These are phyloP conservation scores for Pichia sp. DNA, from an alignment of 1,139 yeast genomes.

Conservation along the genomic window DNA sequence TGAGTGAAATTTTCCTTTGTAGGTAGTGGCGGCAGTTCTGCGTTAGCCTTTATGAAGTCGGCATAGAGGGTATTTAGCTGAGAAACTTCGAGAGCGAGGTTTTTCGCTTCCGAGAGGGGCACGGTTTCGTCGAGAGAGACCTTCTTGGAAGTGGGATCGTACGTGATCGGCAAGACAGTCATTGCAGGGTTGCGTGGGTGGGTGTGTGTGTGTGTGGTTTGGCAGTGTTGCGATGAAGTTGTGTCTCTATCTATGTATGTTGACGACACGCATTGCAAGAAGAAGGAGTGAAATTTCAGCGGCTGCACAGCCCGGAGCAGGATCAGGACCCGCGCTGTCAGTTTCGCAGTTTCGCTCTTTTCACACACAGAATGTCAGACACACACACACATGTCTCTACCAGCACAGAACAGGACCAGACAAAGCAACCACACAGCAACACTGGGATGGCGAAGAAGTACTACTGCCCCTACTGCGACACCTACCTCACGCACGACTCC, in stretches of 20 bases:
- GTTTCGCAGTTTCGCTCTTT: too few relatives aligned
- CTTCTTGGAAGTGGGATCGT: slow-evolving; percentile 26
- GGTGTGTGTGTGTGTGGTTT: too few relatives aligned
- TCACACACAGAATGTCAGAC: too few relatives aligned
- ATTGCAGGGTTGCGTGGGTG: too few relatives aligned
- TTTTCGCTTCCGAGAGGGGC: slow-evolving; percentile 22
- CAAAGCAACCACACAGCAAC: too few relatives aligned
- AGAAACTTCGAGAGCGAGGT: slow-evolving; percentile 41
- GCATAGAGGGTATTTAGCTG: slow-evolving; percentile 59
- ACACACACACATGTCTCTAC: slow-evolving; percentile 40
- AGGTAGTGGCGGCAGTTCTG: slow-evolving; percentile 69
- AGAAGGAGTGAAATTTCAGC: not conserved
- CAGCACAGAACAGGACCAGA: too few relatives aligned
- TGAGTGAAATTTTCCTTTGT: slow-evolving; percentile 44
- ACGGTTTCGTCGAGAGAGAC: slow-evolving; percentile 20
- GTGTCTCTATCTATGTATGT: too few relatives aligned
- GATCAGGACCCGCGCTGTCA: not conserved
- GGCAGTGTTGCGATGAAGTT: too few relatives aligned
- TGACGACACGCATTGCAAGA: too few relatives aligned
- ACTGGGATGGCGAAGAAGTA: too few relatives aligned
- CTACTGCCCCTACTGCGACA: slow-evolving; percentile 82
- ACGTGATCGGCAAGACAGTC: slow-evolving; percentile 24
- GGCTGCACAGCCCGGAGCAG: not conserved
- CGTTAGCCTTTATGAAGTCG: slow-evolving; percentile 51
- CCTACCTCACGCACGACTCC: slow-evolving; percentile 83